Conservation (phyloP, 495 filamentous ascomycete species). For the Aspergillus campestris region DNA sequence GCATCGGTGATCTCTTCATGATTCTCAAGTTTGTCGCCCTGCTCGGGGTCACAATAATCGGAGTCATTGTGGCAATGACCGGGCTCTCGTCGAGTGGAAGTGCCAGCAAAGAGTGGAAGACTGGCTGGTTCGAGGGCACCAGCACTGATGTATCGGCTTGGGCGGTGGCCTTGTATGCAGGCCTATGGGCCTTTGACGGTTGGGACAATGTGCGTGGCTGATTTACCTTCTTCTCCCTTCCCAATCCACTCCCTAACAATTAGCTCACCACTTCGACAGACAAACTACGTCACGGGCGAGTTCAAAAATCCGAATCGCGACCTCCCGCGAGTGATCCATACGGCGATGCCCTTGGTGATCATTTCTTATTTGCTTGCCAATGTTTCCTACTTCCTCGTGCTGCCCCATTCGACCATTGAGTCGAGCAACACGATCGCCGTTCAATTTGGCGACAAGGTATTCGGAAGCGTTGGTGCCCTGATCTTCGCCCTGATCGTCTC, state of each 20-base stretch:
- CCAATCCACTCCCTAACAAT: neutral
- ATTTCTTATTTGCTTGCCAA: conserved; percentile 84
- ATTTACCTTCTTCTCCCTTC: neutral
- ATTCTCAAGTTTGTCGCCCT: conserved; percentile 92
- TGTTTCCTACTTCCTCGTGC: conserved; percentile 85
- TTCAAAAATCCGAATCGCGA: conserved; percentile 87
- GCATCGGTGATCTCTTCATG: conserved; percentile 85
- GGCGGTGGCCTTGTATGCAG: conserved; percentile 91
- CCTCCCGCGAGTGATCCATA: conserved; percentile 91
- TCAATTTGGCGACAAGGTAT: conserved; percentile 83
- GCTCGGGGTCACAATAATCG: conserved; percentile 76
- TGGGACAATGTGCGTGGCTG: conserved; percentile 83
- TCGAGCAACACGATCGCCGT: conserved; percentile 88
- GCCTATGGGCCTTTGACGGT: conserved; percentile 95
- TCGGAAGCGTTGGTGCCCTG: conserved; percentile 73
- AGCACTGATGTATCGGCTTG: conserved; percentile 68
- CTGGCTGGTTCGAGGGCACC: conserved; percentile 84
- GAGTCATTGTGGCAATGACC: conserved; percentile 82
- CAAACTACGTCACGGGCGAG: conserved; percentile 95
- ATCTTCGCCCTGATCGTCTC: conserved; percentile 83
- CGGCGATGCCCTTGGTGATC: conserved; percentile 93
- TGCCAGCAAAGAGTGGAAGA: conserved; percentile 83
- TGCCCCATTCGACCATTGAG: conserved; percentile 73
- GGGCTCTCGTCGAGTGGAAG: conserved; percentile 67
- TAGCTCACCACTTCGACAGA: conserved; percentile 38